Evolutionary conservation across 805 yeast genomes (phyloP).

Genomic region (Teunomyces tritomae): DNA sequence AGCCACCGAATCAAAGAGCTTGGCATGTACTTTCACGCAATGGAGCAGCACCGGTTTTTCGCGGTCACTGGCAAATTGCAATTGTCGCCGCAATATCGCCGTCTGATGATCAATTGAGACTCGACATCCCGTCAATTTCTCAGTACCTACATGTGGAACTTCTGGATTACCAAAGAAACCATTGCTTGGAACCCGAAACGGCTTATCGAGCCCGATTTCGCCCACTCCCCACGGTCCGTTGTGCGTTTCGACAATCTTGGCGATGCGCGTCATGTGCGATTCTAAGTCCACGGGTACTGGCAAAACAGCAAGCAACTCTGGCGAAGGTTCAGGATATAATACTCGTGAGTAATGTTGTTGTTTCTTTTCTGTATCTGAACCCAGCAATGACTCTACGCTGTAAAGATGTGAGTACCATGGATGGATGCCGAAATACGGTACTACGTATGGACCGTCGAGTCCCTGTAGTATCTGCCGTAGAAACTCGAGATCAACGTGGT

Average conservation of each 20-base stretch:
- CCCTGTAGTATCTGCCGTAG: conserved; percentile 18
- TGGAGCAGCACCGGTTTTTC: conserved; percentile 68
- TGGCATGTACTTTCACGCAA: conserved; percentile 78
- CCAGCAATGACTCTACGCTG: conserved; percentile 20
- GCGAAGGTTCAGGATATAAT: conserved; percentile 39
- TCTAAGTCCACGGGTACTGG: conserved; percentile 60
- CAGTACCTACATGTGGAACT: conserved; percentile 2
- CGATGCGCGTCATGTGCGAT: conserved; percentile 31
- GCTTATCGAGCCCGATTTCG: conserved; percentile 86
- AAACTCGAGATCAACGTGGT: conserved; percentile 30
- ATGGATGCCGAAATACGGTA: conserved; percentile 71
- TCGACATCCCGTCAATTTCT: conserved; percentile 43
- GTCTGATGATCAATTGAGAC: conserved; percentile 69
- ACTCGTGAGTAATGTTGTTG: conserved; percentile 55
- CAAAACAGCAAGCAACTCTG: conserved; percentile 41
- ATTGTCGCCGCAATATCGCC: conserved; percentile 46
- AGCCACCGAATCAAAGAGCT: conserved; percentile 45
- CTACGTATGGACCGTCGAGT: conserved; percentile 15
- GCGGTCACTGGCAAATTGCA: conserved; percentile 51
- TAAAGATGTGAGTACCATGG: conserved; percentile 88
- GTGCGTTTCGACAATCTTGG: conserved; percentile 16
- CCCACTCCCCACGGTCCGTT: conserved; percentile 53
- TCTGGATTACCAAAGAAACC: conserved; percentile 51
- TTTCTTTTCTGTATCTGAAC: conserved; percentile 28
- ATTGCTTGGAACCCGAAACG: conserved; percentile 61